These are phyloP conservation scores for Trametes meyenii DNA, from an alignment of 768 basidiomycete genomes.

Conservation along the genomic window DNA sequence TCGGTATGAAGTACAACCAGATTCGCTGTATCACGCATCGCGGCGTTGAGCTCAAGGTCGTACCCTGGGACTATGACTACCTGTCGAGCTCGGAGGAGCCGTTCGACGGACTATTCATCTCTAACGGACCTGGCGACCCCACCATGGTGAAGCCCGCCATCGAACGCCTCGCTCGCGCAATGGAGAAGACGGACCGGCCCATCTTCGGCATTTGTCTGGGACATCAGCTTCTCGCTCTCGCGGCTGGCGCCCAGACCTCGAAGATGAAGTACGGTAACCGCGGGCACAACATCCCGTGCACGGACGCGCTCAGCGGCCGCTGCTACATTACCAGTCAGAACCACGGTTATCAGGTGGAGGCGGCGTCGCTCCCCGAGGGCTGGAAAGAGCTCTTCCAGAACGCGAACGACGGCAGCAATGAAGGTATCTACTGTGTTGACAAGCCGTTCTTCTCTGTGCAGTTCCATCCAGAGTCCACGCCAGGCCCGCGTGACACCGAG, in stretches of 20 bases:
- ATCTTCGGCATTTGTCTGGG: conserved; percentile 99
- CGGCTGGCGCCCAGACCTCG: conserved; percentile 89
- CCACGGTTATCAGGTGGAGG: conserved; percentile 96
- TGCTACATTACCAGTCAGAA: conserved; percentile 99
- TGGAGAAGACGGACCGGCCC: conserved; percentile 76
- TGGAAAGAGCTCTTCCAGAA: conserved; percentile 97
- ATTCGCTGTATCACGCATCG: conserved; percentile 93
- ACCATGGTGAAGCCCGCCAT: conserved; percentile 80
- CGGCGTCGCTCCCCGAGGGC: conserved; percentile 69
- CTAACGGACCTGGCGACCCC: conserved; percentile 98
- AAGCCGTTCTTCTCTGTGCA: conserved; percentile 99
- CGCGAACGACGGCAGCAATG: conserved; percentile 96
- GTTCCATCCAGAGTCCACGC: conserved; percentile 97
- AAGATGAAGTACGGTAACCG: conserved; percentile 99
- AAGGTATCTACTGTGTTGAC: conserved; percentile 91
- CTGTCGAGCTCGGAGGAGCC: conserved; percentile 68
- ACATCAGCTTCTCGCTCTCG: conserved; percentile 94
- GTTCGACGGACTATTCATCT: conserved; percentile 94
- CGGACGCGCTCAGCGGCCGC: conserved; percentile 87
- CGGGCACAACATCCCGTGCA: conserved; percentile 98
- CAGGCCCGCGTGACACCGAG: conserved; percentile 97
- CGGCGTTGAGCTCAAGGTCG: conserved; percentile 94
- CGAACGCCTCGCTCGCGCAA: conserved; percentile 60
- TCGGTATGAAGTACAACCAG: conserved; percentile 99
- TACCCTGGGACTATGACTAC: conserved; percentile 97